A percentile compares a stretch with the other conserved stretches of the same genome.
phyloP scores from a whole-genome alignment of 495 filamentous ascomycete genomes.

The Penicillium steckii region DNA sequence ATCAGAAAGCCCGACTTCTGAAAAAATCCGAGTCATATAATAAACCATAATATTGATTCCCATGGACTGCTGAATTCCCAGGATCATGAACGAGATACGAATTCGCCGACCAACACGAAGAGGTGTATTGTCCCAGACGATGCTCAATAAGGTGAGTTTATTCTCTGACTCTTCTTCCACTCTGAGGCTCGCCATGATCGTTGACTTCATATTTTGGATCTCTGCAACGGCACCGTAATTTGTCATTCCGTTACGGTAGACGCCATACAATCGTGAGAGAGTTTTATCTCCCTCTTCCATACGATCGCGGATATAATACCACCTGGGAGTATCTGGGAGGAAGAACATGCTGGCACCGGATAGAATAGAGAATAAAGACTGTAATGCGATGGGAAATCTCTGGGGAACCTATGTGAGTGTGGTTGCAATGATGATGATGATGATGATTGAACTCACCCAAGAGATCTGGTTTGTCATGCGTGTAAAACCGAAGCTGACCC shows the following conservation, averaged over 20 bases:
- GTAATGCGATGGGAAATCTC: conserved; percentile 39
- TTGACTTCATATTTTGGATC: conserved; percentile 8
- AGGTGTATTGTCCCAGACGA: conserved; percentile 25
- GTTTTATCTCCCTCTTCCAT: conserved; percentile 32
- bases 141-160: conserved; percentile 11
- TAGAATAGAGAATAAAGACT: conserved; percentile 32
- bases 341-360: conserved; percentile 26
- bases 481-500: conserved; percentile 21
- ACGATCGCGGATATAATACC: conserved; percentile 35
- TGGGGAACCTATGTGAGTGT: not conserved
- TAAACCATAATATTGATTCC: conserved; percentile 31
- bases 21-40: conserved; percentile 29
- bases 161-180: conserved; percentile 13
- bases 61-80: conserved; percentile 27
- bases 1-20: conserved; percentile 23
- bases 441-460: conserved; percentile 8
- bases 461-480: conserved; percentile 23
- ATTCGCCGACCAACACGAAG: conserved; percentile 28
- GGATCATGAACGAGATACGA: conserved; percentile 26
- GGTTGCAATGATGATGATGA: not conserved
- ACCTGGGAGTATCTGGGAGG: conserved; percentile 39
- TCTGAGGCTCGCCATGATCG: conserved; percentile 15
- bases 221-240: not conserved
- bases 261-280: conserved; percentile 27
- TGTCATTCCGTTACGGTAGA: not conserved